phyloP scores from a whole-genome alignment of 768 basidiomycete genomes.

The Psilocybe cubensis region DNA sequence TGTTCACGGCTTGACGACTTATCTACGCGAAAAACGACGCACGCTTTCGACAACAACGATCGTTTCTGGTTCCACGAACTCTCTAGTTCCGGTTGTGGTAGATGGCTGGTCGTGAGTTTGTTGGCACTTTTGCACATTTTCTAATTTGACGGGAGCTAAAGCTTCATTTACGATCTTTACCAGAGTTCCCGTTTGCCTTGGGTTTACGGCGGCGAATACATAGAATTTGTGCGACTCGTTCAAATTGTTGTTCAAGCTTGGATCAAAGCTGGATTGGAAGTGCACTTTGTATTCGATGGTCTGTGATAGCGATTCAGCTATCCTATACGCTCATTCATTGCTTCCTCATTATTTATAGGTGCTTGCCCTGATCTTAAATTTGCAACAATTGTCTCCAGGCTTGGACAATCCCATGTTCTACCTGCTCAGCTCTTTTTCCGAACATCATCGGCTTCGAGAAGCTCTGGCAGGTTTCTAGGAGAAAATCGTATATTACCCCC shows the following conservation, averaged over 20 bases:
- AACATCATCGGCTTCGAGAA: constrained; percentile 68
- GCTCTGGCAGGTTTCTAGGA: constrained; percentile 66
- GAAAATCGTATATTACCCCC: constrained; percentile 81
- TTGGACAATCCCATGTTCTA: constrained; percentile 59
- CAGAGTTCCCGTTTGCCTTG: constrained; percentile 67
- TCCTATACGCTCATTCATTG: constrained; percentile 13
- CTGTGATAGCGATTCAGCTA: constrained; percentile 22
- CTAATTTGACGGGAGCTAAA: constrained; percentile 30
- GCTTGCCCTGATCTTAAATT: constrained; percentile 76
- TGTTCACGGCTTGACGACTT: constrained; percentile 56
- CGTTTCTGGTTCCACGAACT: constrained; percentile 20
- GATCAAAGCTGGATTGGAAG: constrained; percentile 64
- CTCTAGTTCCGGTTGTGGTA: constrained; percentile 60
- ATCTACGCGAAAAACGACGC: constrained; percentile 52
- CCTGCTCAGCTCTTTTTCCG: constrained; percentile 79
- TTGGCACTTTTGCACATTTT: constrained; percentile 6
- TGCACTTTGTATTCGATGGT: constrained; percentile 89
- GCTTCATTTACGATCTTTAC: constrained; percentile 77
- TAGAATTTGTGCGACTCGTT: constrained; percentile 53
- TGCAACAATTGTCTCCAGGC: constrained; percentile 62
- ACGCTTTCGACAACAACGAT: constrained; percentile 38
- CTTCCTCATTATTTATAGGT: constrained; percentile 42
- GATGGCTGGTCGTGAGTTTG: constrained; percentile 87
- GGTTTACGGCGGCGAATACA: constrained; percentile 88
- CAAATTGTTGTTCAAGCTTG: constrained; percentile 61